Evolutionary conservation across 2,329 filamentous ascomycete species (phyloP).

Genomic region (Calonectria crousiana): DNA sequence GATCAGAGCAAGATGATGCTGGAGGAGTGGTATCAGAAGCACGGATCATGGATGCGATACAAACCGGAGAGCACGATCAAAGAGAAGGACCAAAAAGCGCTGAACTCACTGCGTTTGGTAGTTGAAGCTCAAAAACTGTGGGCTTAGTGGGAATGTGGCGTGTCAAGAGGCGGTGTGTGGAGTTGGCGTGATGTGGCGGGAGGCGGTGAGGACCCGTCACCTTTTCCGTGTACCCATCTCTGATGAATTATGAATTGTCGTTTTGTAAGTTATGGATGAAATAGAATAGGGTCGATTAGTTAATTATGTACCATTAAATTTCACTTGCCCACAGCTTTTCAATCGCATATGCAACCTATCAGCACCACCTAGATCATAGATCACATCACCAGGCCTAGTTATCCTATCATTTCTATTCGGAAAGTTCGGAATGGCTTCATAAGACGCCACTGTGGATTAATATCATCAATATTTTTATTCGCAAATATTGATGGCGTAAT

Average conservation of each 20-base stretch:
- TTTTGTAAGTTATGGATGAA: neutral
- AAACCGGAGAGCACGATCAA: neutral
- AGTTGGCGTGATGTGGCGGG: neutral
- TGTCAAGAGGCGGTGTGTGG: neutral
- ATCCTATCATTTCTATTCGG: too few relatives aligned
- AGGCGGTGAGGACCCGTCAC: neutral
- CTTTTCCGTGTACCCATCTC: neutral
- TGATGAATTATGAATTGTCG: neutral
- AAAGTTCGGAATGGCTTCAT: too few relatives aligned
- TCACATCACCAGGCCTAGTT: neutral
- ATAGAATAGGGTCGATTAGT: neutral
- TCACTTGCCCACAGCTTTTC: neutral
- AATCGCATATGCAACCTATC: neutral
- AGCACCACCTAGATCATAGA: neutral
- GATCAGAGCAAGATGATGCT: slow-evolving; percentile 1
- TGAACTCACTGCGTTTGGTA: neutral
- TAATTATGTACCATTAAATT: neutral
- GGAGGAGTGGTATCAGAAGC: neutral
- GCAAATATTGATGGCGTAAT: neutral
- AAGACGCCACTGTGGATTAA: neutral
- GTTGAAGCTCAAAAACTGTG: neutral
- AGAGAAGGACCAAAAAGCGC: neutral
- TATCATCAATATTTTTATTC: neutral
- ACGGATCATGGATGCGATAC: neutral
- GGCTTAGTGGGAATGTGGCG: neutral